Conservation (phyloP, 2,329 filamentous ascomycete genomes). For the Geosmithia putterillii region DNA sequence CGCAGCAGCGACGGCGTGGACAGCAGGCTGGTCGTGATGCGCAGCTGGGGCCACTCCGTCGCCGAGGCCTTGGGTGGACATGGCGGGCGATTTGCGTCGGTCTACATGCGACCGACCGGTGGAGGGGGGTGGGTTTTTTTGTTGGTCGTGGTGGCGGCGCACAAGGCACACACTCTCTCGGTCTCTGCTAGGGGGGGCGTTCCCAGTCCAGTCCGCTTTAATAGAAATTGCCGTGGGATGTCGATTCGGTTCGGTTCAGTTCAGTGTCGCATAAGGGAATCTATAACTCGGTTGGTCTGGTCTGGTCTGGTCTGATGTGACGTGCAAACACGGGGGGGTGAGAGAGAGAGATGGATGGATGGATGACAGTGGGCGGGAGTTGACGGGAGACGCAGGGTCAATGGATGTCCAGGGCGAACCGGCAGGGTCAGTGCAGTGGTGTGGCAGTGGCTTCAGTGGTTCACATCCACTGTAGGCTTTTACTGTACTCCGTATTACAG, state of each 20-base stretch:
- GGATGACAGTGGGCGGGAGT: background rate
- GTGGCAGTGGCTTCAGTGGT: background rate
- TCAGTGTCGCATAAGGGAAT: too few relatives aligned
- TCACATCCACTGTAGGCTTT: too few relatives aligned
- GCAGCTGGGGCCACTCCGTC: constrained; percentile 25
- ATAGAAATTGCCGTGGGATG: too few relatives aligned
- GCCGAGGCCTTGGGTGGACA: constrained; percentile 44
- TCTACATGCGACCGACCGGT: constrained; percentile 18
- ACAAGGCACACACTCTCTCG: background rate
- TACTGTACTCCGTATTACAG: too few relatives aligned
- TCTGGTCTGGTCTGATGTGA: background rate
- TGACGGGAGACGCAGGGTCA: background rate
- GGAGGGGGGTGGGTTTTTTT: constrained; percentile 3
- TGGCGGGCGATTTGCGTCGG: constrained; percentile 26
- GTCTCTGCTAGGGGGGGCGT: too few relatives aligned
- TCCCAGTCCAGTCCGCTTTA: too few relatives aligned
- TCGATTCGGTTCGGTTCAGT: too few relatives aligned
- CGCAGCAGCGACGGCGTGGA: constrained; percentile 6
- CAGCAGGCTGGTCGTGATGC: constrained; percentile 6
- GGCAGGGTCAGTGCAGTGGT: too few relatives aligned
- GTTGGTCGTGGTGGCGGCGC: background rate
- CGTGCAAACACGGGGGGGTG: background rate
- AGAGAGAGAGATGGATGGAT: background rate
- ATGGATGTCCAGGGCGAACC: background rate
- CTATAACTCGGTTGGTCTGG: too few relatives aligned